Base-by-base conservation (phyloP, 208 protist genomes). In the Jaenimonas drosophilae region DNA sequence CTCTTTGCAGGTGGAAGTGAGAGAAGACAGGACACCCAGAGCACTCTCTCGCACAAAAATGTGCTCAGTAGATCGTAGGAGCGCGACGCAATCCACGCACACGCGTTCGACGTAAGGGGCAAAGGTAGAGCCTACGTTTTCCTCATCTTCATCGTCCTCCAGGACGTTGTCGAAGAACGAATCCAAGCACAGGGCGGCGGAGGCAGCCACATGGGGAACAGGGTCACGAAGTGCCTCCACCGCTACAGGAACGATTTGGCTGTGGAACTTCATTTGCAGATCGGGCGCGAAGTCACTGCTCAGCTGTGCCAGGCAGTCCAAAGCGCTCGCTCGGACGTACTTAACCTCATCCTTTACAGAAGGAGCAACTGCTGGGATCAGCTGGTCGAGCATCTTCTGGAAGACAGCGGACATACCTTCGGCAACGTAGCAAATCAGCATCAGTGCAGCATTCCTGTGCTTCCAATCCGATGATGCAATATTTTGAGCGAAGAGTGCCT, bases 231-330 rank as follows among this genome's bases (percentile, higher is more conserved):
- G 52, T 7, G 66, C 69, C 19, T 48, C 51, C 17, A 81, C 61
- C 11, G 85, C 62, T 2, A 47, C 49, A 11, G 81, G 73, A 21
- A 94, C 51, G 38, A 88, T 58, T 24, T 55, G 41, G 9, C 47
- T 54, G 50, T 70, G 64, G 26, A 80, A 34, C 36, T 64, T 49
- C 46, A 75, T 59, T 60, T 88, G 69, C 17, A 89, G 20, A 21
- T 66, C 39, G 20, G 76, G 74, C 12, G 56, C 47, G 42, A 91
- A 89, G 60, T 89, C 76, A 16, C 45, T 63, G 42, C 67, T 82
- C 33, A 88, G 54, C 61, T 91, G 78, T 9, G 76, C 61, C 19
- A 94, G 27, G 49, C 74, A 86, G 39, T 84, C 71, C 9, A 94
- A 49, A 23, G 76, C 67, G 39, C 51, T 76, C 16, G 65, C 56